Percentiles rank a stretch among this genome's conserved stretches.
Evolutionary conservation across 768 basidiomycete species (phyloP).

Genomic region (Podaxis rugospora): DNA sequence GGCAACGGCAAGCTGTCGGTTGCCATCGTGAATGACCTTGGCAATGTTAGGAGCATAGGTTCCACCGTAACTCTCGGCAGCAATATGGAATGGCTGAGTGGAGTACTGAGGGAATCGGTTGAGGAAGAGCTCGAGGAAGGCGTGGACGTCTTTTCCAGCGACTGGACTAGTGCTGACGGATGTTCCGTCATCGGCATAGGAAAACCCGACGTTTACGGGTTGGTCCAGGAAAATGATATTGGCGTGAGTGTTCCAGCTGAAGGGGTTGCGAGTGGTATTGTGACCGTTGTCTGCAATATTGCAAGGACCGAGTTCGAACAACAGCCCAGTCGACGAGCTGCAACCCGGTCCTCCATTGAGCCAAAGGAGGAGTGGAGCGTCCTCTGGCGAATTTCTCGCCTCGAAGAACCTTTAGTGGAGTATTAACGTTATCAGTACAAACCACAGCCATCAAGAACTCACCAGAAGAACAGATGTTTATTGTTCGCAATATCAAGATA

Average conservation of each 20-base stretch:
- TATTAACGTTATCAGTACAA: not conserved
- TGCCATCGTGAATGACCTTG: constrained; percentile 73
- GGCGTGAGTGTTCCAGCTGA: constrained; percentile 83
- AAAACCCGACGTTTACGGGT: constrained; percentile 88
- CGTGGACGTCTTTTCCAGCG: constrained; percentile 88
- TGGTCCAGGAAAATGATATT: constrained; percentile 78
- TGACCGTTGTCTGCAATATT: constrained; percentile 61
- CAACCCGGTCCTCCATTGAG: constrained; percentile 79
- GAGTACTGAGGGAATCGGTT: constrained; percentile 73
- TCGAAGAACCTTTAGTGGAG: constrained; percentile 75
- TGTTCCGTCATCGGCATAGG: constrained; percentile 73
- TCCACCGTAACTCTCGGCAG: constrained; percentile 77
- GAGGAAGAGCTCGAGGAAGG: constrained; percentile 79
- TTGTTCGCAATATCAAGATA: constrained; percentile 79
- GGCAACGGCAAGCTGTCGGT: constrained; percentile 48
- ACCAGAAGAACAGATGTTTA: constrained; percentile 90
- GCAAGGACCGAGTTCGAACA: constrained; percentile 94
- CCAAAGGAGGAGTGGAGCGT: constrained; percentile 87
- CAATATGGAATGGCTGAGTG: constrained; percentile 67
- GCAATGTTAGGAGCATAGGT: constrained; percentile 86
- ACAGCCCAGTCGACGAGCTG: constrained; percentile 75
- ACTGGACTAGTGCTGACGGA: constrained; percentile 77
- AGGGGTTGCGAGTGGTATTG: constrained; percentile 67
- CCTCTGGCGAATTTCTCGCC: constrained; percentile 63
- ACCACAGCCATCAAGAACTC: constrained; percentile 15